These are phyloP conservation scores for Acanthamoeba polyphaga DNA, from an alignment of 208 protist genomes.

Conservation along the genomic window DNA sequence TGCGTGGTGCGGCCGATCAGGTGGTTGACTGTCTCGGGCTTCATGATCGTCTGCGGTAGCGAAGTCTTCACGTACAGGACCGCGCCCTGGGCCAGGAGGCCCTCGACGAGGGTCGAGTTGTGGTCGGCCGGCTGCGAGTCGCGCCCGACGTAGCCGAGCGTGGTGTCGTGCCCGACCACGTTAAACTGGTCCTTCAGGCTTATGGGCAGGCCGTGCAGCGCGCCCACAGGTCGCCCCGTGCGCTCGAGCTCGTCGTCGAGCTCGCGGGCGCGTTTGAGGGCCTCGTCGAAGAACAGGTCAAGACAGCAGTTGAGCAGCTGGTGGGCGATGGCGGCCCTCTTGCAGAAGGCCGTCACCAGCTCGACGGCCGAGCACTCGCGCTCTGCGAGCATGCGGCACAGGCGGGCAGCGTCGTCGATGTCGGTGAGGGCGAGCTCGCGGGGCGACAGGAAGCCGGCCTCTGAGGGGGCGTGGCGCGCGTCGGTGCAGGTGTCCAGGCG, in stretches of 20 bases:
- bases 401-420: not conserved
- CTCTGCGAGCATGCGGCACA: constrained; percentile 16
- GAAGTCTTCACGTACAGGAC: constrained; percentile 71
- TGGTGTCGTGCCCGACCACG: constrained; percentile 69
- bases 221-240: constrained; percentile 42
- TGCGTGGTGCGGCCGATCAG: constrained; percentile 49
- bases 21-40: constrained; percentile 7
- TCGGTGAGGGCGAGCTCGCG: not conserved
- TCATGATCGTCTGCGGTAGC: constrained; percentile 41
- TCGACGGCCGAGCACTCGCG: constrained; percentile 24
- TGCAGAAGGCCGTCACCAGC: constrained; percentile 64
- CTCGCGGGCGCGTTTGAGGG: constrained; percentile 35
- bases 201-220: constrained; percentile 73
- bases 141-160: constrained; percentile 7
- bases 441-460: constrained; percentile 62
- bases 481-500: not conserved
- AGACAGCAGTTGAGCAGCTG: constrained; percentile 59
- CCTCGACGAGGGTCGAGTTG: not conserved
- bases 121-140: not conserved
- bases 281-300: constrained; percentile 61
- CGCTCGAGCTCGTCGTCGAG: constrained; percentile 47
- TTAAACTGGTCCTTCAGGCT: constrained; percentile 77
- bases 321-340: not conserved
- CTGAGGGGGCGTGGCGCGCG: not conserved
- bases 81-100: constrained; percentile 32